phyloP scores from a whole-genome alignment of 495 filamentous ascomycete genomes.

The Platismatia glauca region DNA sequence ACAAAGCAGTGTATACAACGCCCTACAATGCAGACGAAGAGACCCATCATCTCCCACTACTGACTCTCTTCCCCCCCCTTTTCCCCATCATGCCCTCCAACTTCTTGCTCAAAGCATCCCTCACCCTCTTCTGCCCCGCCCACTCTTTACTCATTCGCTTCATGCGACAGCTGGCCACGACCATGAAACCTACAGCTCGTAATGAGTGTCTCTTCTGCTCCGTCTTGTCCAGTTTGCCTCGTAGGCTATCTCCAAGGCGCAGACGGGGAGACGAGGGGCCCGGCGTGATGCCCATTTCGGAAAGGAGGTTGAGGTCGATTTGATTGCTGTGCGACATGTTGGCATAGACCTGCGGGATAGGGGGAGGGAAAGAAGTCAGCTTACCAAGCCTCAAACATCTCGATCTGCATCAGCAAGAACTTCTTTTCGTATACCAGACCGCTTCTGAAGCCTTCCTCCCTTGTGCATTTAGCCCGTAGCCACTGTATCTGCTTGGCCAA shows the following conservation, averaged over 20 bases:
- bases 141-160: slow-evolving; percentile 44
- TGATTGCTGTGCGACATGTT: slow-evolving; percentile 59
- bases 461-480: slow-evolving; percentile 65
- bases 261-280: slow-evolving; percentile 27
- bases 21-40: not conserved
- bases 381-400: slow-evolving; percentile 77
- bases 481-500: slow-evolving; percentile 84
- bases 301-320: slow-evolving; percentile 75
- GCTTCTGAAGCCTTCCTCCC: slow-evolving; percentile 70
- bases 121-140: slow-evolving; percentile 38
- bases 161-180: slow-evolving; percentile 51
- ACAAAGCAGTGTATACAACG: not conserved
- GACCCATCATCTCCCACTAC: not conserved
- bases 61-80: slow-evolving; percentile 1
- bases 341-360: slow-evolving; percentile 19
- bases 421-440: slow-evolving; percentile 74
- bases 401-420: slow-evolving; percentile 68
- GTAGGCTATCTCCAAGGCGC: slow-evolving; percentile 14
- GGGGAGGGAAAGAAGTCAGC: slow-evolving; percentile 30
- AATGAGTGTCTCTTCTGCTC: slow-evolving; percentile 34
- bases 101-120: slow-evolving; percentile 21
- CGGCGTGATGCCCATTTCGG: slow-evolving; percentile 62
- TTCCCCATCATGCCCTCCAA: slow-evolving; percentile 8
- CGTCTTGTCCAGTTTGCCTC: slow-evolving; percentile 25
- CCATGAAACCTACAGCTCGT: slow-evolving; percentile 40